Evolutionary conservation across 2,329 filamentous ascomycete genomes (phyloP).

Genomic region (Pyrenochaeta sp.): DNA sequence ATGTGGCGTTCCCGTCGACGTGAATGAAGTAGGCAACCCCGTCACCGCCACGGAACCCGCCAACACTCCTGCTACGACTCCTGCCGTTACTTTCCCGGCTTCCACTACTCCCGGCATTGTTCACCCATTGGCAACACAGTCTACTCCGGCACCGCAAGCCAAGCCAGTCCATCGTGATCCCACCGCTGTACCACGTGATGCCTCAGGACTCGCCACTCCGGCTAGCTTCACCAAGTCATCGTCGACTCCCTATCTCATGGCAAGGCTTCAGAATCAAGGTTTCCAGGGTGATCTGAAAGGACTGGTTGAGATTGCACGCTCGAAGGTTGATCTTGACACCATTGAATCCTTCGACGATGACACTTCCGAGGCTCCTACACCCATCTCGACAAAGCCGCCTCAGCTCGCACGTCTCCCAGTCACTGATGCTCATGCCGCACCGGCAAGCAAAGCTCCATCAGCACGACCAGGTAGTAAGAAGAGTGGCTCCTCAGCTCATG

Average conservation of each 20-base stretch:
- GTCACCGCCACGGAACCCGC: constrained; percentile 42
- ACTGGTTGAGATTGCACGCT: constrained; percentile 45
- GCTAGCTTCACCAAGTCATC: constrained; percentile 47
- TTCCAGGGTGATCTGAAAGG: constrained; percentile 50
- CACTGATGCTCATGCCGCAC: constrained; percentile 28
- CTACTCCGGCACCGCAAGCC: constrained; percentile 33
- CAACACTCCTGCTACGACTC: constrained; percentile 33
- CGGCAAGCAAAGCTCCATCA: constrained; percentile 37
- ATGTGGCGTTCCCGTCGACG: constrained; percentile 83
- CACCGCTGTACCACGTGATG: constrained; percentile 24
- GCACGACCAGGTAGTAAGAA: constrained; percentile 45
- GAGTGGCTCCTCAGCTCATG: constrained; percentile 32
- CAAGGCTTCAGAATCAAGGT: constrained; percentile 49
- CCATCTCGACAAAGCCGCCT: constrained; percentile 31
- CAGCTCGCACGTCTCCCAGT: constrained; percentile 44
- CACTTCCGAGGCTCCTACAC: constrained; percentile 37
- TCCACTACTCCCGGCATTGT: constrained; percentile 42
- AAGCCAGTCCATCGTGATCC: constrained; percentile 43
- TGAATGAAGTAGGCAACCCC: constrained; percentile 60
- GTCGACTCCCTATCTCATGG: constrained; percentile 52
- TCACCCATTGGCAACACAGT: constrained; percentile 42
- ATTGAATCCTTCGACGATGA: constrained; percentile 48
- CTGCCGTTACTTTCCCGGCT: constrained; percentile 38
- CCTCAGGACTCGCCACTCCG: constrained; percentile 16
- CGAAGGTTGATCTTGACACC: constrained; percentile 46